Base-by-base conservation (phyloP, 805 yeast species). In the Candida glaebosa region DNA sequence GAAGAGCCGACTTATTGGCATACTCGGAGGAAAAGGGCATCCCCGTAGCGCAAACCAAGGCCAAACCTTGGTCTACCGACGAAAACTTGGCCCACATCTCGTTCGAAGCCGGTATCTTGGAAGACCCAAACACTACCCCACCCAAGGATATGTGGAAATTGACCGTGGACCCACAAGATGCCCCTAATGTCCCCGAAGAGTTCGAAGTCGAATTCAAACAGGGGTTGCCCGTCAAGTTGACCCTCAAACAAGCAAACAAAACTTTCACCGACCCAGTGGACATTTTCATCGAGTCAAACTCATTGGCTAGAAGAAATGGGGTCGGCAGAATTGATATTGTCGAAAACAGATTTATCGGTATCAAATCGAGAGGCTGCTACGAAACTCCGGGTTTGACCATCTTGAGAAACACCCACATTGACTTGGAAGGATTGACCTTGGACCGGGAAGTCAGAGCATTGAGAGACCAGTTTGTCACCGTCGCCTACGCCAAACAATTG, bases 71-170 rank as follows among this genome's bases (percentile, higher is more conserved):
- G 99, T 90, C 98, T 28, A 93, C 99, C 44, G 99, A 93, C 67
- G 99, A 93, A 75, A 93, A 93, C 79, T 75, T 91, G 81, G 99
- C 98, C 36, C 99, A 93, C 71, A 93, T 93, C 67, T 91, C 98
- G 31, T 93, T 87, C 67, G 99, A 93, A 77, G 99, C 99, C 50
- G 99, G 99, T 71, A 93, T 93, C 54, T 81, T 93, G 60, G 99
- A 93, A 74, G 96, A 93, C 73, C 99, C 99, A 62, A 87, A 93
- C 68, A 82, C 91, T 56, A 93, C 99, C 40, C 99, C 99, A 51
- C 99, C 99, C 71, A 91, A 90, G 76, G 99, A 93, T 68, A 93
- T 93, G 99, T 93, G 99, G 99, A 93, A 93, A 75, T 81, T 93
- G 65, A 93, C 96, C 33, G 87, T 85, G 46, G 99, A 91, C 69